Base-by-base conservation (phyloP, 371 early-diverging fungal genomes). In the Circinella umbellata region DNA sequence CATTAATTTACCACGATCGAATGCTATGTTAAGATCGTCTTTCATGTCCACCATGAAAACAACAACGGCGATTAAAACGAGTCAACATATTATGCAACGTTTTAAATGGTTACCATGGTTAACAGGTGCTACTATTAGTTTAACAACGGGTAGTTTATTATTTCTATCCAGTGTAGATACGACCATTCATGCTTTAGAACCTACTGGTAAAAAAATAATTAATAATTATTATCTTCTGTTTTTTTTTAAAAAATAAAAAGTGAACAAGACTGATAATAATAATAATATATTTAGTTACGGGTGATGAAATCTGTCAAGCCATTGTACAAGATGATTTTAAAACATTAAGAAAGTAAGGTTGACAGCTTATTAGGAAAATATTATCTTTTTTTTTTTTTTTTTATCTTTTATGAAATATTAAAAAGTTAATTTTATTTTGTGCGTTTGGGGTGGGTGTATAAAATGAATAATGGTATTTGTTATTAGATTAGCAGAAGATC, bases 271-370 rank as follows among this genome's bases (percentile, higher is more conserved):
- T 10, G 20, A 13, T 14, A 18, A n/a, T 36, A 59, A 37, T 5
- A 59, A 37, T 6, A 59, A 11, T n/a, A 59, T 34, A 59, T 13
- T 27, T 63, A 83, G 83, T 66, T 4, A 70, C 72, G 11, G 81
- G 81, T 10, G 79, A 84, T 53, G 61, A 71, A 37, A 74, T 84
- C 39, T 84, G 84, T 65, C 77, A 81, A 70, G 81, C 80, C 3
- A 84, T 84, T 59, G 69, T 84, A 49, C 78, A 77, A 7, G 79
- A 80, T 39, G 81, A 84, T 61, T 70, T 81, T 35, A 73, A 71
- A 53, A 65, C 72, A 9, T 63, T 84, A 36, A 78, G 79, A 73
- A 77, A 68, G 81, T 81, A 77, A 38, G 64, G 27, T 27, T 27
- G 27, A 27, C 27, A 27, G 27, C 2, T 27, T 27, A 27, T 27